These are phyloP conservation scores for Irpex rosettiformis DNA, from an alignment of 1,284 basidiomycete genomes.

Conservation along the genomic window DNA sequence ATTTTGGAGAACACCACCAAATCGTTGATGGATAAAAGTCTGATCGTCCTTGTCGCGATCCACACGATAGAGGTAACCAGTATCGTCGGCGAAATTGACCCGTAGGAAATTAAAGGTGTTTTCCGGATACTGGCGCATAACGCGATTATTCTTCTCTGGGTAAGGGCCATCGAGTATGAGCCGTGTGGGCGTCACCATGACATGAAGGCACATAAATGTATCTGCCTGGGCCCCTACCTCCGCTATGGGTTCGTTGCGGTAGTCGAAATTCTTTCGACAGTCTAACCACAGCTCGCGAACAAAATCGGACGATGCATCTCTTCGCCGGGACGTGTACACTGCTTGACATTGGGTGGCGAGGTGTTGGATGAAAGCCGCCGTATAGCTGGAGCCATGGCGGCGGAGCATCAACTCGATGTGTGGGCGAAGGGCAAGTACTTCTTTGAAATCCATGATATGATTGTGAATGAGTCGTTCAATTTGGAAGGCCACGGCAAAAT, in stretches of 20 bases:
- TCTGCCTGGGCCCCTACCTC: background rate
- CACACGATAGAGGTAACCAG: conserved; percentile 53
- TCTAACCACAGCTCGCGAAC: conserved; percentile 3
- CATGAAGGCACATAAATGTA: conserved; percentile 49
- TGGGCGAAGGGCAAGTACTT: conserved; percentile 37
- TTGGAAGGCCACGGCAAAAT: conserved; percentile 48
- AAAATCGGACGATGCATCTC: background rate
- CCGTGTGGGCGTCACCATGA: conserved; percentile 68
- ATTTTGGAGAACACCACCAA: conserved; percentile 52
- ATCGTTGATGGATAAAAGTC: conserved; percentile 49
- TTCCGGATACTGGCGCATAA: conserved; percentile 53
- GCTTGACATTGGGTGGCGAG: conserved; percentile 5
- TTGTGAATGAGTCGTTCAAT: conserved; percentile 39
- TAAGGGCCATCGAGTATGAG: conserved; percentile 67
- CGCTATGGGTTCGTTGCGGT: background rate
- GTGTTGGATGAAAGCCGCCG: conserved; percentile 3
- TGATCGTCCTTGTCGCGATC: conserved; percentile 39
- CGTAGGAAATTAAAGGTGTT: conserved; percentile 63
- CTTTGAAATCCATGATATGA: conserved; percentile 36
- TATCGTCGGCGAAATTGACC: conserved; percentile 78
- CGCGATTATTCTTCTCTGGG: conserved; percentile 55
- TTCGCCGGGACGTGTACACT: conserved; percentile 1
- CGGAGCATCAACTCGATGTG: conserved; percentile 4
- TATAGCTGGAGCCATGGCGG: background rate
- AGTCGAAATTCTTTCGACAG: conserved; percentile 5